These are phyloP conservation scores for Bullera alba DNA, from an alignment of 768 basidiomycete species.

Conservation along the genomic window DNA sequence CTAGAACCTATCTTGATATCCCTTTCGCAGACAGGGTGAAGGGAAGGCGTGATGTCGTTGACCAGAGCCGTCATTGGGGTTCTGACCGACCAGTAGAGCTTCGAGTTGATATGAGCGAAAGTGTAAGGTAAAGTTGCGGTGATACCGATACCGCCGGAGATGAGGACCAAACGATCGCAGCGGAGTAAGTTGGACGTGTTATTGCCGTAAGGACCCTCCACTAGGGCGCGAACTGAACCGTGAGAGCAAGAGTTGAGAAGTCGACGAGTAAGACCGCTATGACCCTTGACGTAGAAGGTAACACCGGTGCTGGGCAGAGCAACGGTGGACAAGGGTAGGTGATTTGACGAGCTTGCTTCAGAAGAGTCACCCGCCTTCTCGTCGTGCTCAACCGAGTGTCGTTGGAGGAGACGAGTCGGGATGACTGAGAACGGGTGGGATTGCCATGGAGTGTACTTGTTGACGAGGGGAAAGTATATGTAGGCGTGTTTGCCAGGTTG, in stretches of 20 bases:
- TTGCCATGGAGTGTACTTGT: conserved; percentile 17
- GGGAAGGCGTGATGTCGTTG: too few relatives aligned
- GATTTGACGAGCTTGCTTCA: too few relatives aligned
- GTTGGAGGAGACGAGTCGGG: too few relatives aligned
- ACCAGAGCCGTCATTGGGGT: neutral
- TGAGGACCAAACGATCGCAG: conserved; percentile 15
- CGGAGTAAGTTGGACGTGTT: neutral
- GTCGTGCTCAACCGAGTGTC: conserved; percentile 11
- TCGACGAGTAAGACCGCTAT: conserved; percentile 10
- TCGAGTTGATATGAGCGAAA: neutral
- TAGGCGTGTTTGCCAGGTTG: conserved; percentile 23
- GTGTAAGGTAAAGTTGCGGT: conserved; percentile 19
- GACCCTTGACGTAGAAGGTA: conserved; percentile 11
- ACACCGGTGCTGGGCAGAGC: conserved; percentile 6
- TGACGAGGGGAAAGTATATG: conserved; percentile 21
- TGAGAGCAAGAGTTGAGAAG: conserved; percentile 1
- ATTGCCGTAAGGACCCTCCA: conserved; percentile 31
- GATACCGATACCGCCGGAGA: conserved; percentile 18
- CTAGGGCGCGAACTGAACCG: conserved; percentile 6
- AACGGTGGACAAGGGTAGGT: too few relatives aligned
- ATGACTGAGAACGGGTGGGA: conserved; percentile 32
- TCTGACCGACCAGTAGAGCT: conserved; percentile 16
- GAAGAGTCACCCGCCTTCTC: too few relatives aligned
- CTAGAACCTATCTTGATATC: conserved; percentile 8
- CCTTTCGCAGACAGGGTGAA: too few relatives aligned